Percentiles rank a stretch among this genome's conserved stretches.
Conservation (phyloP, 305 asterid species). For the Ilex paraguariensis region DNA sequence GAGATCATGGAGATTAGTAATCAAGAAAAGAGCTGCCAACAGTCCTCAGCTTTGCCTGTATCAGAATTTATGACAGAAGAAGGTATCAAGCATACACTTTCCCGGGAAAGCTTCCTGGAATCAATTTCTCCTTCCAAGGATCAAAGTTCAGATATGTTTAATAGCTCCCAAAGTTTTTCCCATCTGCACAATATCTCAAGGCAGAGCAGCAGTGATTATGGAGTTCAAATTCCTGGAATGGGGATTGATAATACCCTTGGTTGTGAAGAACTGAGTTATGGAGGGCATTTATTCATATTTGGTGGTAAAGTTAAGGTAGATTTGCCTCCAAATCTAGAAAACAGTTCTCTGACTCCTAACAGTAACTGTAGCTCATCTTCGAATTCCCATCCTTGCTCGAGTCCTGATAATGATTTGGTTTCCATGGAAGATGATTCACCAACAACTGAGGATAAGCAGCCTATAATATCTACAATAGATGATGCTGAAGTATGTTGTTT, state of each 20-base stretch:
- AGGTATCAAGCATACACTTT: slow-evolving; percentile 16
- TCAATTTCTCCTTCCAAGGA: slow-evolving; percentile 15
- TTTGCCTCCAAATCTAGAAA: slow-evolving; percentile 26
- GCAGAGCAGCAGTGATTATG: slow-evolving; percentile 25
- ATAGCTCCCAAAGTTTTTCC: slow-evolving; percentile 23
- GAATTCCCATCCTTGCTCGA: slow-evolving; percentile 15
- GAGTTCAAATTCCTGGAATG: slow-evolving; percentile 26
- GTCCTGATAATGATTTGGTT: slow-evolving; percentile 25
- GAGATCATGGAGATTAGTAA: slow-evolving; percentile 19
- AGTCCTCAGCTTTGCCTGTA: slow-evolving; percentile 26
- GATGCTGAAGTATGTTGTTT: slow-evolving; percentile 19
- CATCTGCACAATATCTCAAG: slow-evolving; percentile 20
- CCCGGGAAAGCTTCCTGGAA: slow-evolving; percentile 12
- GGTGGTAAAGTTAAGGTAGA: slow-evolving; percentile 22
- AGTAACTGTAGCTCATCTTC: slow-evolving; percentile 18
- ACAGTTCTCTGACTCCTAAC: slow-evolving; percentile 19
- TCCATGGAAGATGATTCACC: slow-evolving; percentile 12
- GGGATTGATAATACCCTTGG: slow-evolving; percentile 10
- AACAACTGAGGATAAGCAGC: slow-evolving; percentile 29
- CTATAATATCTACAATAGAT: slow-evolving; percentile 20
- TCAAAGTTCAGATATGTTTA: slow-evolving; percentile 23
- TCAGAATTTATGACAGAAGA: slow-evolving; percentile 21
- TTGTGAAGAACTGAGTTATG: slow-evolving; percentile 23
- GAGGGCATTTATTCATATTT: slow-evolving; percentile 18
- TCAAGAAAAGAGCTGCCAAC: slow-evolving; percentile 22